Evolutionary conservation across 805 yeast species (phyloP), one percentile per base, ranked within the genome.

Genomic region (Candida germanica): DNA sequence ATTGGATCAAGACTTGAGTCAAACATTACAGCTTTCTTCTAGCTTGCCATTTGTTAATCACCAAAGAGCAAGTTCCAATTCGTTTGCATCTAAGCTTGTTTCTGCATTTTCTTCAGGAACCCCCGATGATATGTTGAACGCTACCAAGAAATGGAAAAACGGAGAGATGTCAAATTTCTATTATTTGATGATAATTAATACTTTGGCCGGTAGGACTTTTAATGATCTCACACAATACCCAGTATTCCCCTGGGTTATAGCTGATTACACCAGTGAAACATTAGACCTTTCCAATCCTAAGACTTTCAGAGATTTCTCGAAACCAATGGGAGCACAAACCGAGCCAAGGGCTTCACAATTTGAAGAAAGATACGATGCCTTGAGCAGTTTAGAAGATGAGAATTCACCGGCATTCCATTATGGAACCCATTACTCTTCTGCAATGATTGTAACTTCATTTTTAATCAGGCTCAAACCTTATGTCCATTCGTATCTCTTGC

Each of bases 241-340:
- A 0, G 83, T 88, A 1, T 88, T 87, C 48, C 96, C 96, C 0
- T 87, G 95, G 94, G 87, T 87, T 0, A 73, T 87, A 41, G 80
- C 93, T 0, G 95, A 87, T 53, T 87, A 87, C 51, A 69, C 75
- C 1, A 83, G 93, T 48, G 79, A 77, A 2, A 73, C 61, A 9
- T 60, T 87, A n/a, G 88, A 87, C 53, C 61, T 88, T 28, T 53
- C 60, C 3, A 65, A 86, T 47, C 80, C 85, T 0, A 61, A 66
- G 6, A 61, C 81, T 0, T 87, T 72, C 51, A 65, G 96, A 46
- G 95, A 87, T 52, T 61, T 87, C 16, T 72, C 86, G 0, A 86
- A 84, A 49, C 96, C 96, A 1, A 88, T 87, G 96, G 96, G 96
- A 1, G 95, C 89, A 0, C 96, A 87, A 54, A 65, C 77, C 2